Percentiles rank a stretch among this genome's conserved stretches.
phyloP scores from a whole-genome alignment of 495 filamentous ascomycete species.

The Penicillium tannophilum region DNA sequence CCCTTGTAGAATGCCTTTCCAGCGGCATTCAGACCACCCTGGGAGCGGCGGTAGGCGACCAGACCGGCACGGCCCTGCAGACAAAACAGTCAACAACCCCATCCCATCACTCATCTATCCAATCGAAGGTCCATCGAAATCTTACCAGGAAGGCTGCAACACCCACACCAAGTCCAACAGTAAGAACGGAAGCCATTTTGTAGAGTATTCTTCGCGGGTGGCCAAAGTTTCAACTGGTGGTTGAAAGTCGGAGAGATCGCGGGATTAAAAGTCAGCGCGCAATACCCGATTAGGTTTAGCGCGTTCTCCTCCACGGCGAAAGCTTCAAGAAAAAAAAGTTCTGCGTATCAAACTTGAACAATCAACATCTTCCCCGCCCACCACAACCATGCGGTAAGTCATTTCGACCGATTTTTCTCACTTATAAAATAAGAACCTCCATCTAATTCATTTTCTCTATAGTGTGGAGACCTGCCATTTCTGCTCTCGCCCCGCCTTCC shows the following conservation, averaged over 20 bases:
- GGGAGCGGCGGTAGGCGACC: slow-evolving; percentile 81
- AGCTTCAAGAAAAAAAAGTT: slow-evolving; percentile 39
- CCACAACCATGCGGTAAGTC: slow-evolving; percentile 38
- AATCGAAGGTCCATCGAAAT: slow-evolving; percentile 4
- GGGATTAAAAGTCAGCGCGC: slow-evolving; percentile 37
- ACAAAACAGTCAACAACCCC: slow-evolving; percentile 15
- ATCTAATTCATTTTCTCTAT: slow-evolving; percentile 5
- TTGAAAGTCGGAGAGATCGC: slow-evolving; percentile 11
- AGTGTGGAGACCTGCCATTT: slow-evolving; percentile 91
- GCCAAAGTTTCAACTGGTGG: slow-evolving; percentile 9
- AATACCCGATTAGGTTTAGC: slow-evolving; percentile 31
- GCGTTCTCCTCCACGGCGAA: slow-evolving; percentile 31
- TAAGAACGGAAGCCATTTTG: slow-evolving; percentile 73
- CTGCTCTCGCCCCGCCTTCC: slow-evolving; percentile 84
- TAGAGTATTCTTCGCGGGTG: slow-evolving; percentile 13
- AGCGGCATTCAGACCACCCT: slow-evolving; percentile 72
- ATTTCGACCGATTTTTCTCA: background rate
- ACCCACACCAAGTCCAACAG: slow-evolving; percentile 78
- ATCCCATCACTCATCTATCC: background rate
- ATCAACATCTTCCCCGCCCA: slow-evolving; percentile 21
- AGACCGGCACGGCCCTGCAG: slow-evolving; percentile 84
- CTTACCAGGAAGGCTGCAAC: slow-evolving; percentile 77
- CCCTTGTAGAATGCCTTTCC: slow-evolving; percentile 96
- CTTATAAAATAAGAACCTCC: background rate
- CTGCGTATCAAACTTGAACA: slow-evolving; percentile 24